phyloP scores from a whole-genome alignment of 2,329 filamentous ascomycete species.

The Teratosphaeria zuluensis region DNA sequence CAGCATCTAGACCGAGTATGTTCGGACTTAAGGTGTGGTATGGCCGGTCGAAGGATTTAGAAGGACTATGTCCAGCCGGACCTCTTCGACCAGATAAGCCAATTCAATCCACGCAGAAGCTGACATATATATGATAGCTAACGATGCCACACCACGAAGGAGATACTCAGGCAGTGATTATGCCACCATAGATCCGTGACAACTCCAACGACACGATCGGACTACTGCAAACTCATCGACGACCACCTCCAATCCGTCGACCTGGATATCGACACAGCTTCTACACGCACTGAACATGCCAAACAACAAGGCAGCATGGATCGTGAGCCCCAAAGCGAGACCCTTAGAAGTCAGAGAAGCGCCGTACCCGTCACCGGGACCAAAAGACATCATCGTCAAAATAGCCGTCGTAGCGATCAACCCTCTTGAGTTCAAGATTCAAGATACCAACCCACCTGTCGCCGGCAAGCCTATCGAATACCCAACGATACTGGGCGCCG shows the following conservation, averaged over 20 bases:
- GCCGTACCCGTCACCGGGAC: neutral
- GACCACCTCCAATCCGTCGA: neutral
- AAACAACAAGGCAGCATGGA: neutral
- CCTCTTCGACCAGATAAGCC: neutral
- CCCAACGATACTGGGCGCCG: constrained; percentile 2
- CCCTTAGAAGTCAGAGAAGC: constrained; percentile 1
- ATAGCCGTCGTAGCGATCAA: constrained; percentile 30
- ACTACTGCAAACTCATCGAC: neutral
- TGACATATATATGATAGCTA: neutral
- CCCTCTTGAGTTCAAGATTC: constrained; percentile 29
- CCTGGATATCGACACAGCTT: neutral
- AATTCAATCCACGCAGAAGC: neutral
- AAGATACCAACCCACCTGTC: constrained; percentile 9
- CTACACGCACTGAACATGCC: neutral
- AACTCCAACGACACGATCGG: too few relatives aligned
- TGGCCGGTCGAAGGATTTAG: neutral
- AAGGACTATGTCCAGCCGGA: neutral
- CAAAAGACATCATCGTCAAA: neutral
- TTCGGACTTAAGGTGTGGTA: neutral
- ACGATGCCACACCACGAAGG: too few relatives aligned
- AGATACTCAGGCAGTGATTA: too few relatives aligned
- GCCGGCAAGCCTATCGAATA: constrained; percentile 14
- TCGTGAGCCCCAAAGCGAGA: neutral
- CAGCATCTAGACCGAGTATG: neutral
- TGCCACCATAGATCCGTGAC: too few relatives aligned